Evolutionary conservation across 208 protist species (phyloP), one percentile per base, ranked within the genome.

Genomic region (Naegleria lovaniensis): DNA sequence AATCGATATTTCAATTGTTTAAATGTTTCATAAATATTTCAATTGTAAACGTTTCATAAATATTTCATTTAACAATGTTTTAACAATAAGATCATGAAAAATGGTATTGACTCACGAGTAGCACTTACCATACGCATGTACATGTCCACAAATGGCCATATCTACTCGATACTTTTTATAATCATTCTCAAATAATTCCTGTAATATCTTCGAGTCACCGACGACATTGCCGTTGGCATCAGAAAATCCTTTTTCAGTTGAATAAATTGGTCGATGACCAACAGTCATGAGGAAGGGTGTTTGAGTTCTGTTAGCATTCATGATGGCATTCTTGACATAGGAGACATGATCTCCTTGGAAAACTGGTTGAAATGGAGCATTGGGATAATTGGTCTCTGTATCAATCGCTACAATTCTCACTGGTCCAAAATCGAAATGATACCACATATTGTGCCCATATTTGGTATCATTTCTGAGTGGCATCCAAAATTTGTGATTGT

Each of bases 261-360:
- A 93, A 40, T 95, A 95, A 59, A 94, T 89, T 43, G 94, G 94
- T 40, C 93, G 22, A 85, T 95, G 94, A n/a, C 92, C 90, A 40
- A 76, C 58, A 38, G 94, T 89, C n/a, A 95, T 40, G 5, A 95
- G 0, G 93, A 93, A 95, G n/a, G 94, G 94, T 11, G 94, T 95
- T 25, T n/a, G 11, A 5, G 5, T 22, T 36, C 94, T 52, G 51
- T 95, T 88, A 0, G 95, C 94, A 7, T 11, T 86, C 0, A 15
- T n/a, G 0, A 95, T 59, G 87, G 95, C 94, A 33, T 93, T 83
- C 0, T 84, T 67, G 9, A 95, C 13, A 91, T 91, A 95, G n/a
- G 92, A 11, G 6, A 85, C 13, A 1, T 85, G 79, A 85, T 85
- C 79, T n/a, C 79, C 79, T 16, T 43, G 15, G 0, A 43, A 16